A percentile compares a stretch with the other conserved stretches of the same genome.
These are phyloP conservation scores for Jatropha multifida DNA, from an alignment of 441 rosid species.

Conservation along the genomic window DNA sequence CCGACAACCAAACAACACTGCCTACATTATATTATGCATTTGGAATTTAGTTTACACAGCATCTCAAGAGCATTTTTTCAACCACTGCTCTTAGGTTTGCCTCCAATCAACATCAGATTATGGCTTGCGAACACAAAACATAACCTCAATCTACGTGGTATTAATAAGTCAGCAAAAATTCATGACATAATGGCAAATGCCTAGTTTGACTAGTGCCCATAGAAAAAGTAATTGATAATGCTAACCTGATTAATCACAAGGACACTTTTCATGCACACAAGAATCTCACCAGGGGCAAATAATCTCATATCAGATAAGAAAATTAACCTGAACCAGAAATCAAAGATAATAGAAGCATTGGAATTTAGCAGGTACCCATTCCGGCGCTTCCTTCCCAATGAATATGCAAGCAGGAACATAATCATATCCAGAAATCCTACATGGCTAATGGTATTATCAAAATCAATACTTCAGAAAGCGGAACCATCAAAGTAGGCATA, in stretches of 20 bases:
- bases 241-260: not conserved
- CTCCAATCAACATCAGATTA: constrained; percentile 12
- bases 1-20: constrained; percentile 9
- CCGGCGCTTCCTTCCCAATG: no score
- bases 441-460: not conserved
- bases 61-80: constrained; percentile 24
- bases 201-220: constrained; percentile 5
- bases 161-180: not conserved
- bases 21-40: constrained; percentile 11
- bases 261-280: not conserved
- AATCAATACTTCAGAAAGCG: not conserved
- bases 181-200: constrained; percentile 3
- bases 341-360: not conserved
- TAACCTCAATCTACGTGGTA: not conserved
- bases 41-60: constrained; percentile 33
- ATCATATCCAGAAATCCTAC: not conserved
- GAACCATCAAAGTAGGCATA: not conserved
- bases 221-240: not conserved
- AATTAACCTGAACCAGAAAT: constrained; percentile 1
- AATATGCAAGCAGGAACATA: not conserved
- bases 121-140: not conserved
- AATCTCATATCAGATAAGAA: not conserved
- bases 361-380: not conserved
- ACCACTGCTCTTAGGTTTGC: constrained; percentile 10
- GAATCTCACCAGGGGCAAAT: not conserved